These are phyloP conservation scores for Dentipellis sp. DNA, from an alignment of 768 basidiomycete species.

Conservation along the genomic window DNA sequence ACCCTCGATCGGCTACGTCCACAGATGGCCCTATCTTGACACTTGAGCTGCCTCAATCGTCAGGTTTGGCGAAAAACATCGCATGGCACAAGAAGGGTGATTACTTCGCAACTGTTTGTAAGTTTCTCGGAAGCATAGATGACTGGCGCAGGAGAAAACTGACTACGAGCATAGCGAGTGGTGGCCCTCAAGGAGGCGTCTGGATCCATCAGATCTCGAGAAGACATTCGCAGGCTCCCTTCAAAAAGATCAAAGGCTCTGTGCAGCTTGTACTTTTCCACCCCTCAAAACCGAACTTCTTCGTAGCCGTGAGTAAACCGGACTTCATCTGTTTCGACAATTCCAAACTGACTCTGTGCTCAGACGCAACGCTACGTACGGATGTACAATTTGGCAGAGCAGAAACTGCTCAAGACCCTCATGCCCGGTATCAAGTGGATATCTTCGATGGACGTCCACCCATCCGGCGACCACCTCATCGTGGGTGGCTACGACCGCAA, in stretches of 20 bases:
- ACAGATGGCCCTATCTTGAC: constrained; percentile 48
- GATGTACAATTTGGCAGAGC: constrained; percentile 89
- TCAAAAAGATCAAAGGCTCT: constrained; percentile 87
- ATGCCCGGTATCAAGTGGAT: constrained; percentile 97
- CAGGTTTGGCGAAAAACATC: constrained; percentile 71
- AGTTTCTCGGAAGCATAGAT: constrained; percentile 26
- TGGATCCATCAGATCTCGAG: constrained; percentile 95
- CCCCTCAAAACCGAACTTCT: constrained; percentile 90
- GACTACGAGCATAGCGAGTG: constrained; percentile 34
- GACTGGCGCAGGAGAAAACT: background rate
- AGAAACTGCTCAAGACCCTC: constrained; percentile 89
- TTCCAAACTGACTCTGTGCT: no score
- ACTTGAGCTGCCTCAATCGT: constrained; percentile 50
- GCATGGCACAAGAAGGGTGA: constrained; percentile 93
- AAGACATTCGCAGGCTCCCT: constrained; percentile 94
- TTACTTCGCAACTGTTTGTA: constrained; percentile 92
- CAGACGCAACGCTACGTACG: constrained; percentile 96
- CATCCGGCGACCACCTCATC: constrained; percentile 91
- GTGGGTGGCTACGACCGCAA: constrained; percentile 98
- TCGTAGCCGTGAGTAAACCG: constrained; percentile 76
- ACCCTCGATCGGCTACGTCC: constrained; percentile 35
- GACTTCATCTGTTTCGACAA: background rate
- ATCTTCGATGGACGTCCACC: constrained; percentile 94
- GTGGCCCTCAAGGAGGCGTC: constrained; percentile 70
- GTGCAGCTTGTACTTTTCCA: constrained; percentile 94